Evolutionary conservation across 768 basidiomycete species (phyloP), one percentile per base, ranked within the genome.

Genomic region (Lactarius indigo): DNA sequence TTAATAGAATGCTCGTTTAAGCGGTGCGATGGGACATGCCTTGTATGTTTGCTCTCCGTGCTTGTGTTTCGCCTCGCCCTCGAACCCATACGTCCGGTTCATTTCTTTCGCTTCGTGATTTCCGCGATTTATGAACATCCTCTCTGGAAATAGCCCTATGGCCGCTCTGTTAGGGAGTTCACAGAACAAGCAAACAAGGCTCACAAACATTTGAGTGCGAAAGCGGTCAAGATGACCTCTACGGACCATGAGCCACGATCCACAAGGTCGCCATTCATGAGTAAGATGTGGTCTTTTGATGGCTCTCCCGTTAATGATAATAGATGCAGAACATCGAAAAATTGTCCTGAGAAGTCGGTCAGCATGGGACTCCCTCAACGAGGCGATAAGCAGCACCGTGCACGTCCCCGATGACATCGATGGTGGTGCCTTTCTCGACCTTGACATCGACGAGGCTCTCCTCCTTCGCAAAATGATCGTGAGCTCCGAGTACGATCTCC

Each of bases 41-140:
- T 94, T 95, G 80, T 96, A 98, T 0, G 93, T 90, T 75, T 94
- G 89, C 73, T 97, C 95, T 33, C 95, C 95, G 71, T 96, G 94
- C 76, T 99, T 98, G 73, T 96, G 91, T 74, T 96, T 96, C 35
- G 88, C 91, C 79, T 99, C 97, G 47, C 96, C 95, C 76, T 96
- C 94, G 73, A 96, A 96, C 1, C 94, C 94, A 76, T 96, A 95
- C 26, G 88, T 85, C 58, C 89, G 81, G 77, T 99, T 99, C 97
- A 99, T 98, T 56, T 98, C 95, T 75, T 92, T 92, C 66, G 94
- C 89, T 78, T 96, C 94, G 74, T 98, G 96, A 78, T 98, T 98
- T 20, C 96, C 96, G 69, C 96, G 86, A 76, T 99, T 98, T 75
- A 99, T 86, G 76, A 85, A 96, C 83, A 98, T 92, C 65, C 81